phyloP scores from a whole-genome alignment of 169 alveolate genomes.

The Besnoitia besnoiti region DNA sequence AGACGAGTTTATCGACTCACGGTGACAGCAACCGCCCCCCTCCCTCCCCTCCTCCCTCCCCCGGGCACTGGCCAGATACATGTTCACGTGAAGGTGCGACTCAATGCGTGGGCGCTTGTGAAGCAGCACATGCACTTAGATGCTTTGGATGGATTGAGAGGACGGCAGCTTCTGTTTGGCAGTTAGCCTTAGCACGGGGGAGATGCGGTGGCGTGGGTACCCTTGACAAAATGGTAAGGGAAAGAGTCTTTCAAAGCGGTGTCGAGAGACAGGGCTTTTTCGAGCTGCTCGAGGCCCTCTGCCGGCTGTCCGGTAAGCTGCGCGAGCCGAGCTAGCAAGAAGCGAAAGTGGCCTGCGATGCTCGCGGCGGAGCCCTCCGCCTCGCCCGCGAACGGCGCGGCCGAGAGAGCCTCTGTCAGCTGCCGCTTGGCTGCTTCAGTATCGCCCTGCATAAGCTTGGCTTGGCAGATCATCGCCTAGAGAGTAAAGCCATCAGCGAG shows the following conservation, averaged over 20 bases:
- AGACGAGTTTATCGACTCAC: too few relatives aligned
- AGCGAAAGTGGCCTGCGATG: conserved; percentile 5
- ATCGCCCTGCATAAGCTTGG: background rate
- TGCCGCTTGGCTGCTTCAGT: background rate
- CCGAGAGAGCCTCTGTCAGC: background rate
- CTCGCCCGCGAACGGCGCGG: background rate
- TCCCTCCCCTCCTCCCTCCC: too few relatives aligned
- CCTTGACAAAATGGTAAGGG: background rate
- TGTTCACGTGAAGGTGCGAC: too few relatives aligned
- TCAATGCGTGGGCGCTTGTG: too few relatives aligned
- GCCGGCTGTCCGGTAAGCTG: conserved; percentile 9
- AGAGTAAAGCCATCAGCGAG: background rate
- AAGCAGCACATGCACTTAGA: too few relatives aligned
- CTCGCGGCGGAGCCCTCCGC: too few relatives aligned
- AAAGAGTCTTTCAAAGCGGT: background rate
- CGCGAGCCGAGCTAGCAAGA: background rate
- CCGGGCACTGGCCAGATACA: too few relatives aligned
- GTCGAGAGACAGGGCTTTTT: background rate
- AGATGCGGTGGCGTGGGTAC: background rate
- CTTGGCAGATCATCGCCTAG: background rate
- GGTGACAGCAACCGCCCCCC: too few relatives aligned
- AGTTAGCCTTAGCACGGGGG: too few relatives aligned
- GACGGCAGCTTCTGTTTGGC: too few relatives aligned
- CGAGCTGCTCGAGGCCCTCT: conserved; percentile 9
- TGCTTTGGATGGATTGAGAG: too few relatives aligned